Evolutionary conservation across 2,329 filamentous ascomycete genomes (phyloP), one percentile per base, ranked within the genome.

Genomic region (Aspergillus terreus): DNA sequence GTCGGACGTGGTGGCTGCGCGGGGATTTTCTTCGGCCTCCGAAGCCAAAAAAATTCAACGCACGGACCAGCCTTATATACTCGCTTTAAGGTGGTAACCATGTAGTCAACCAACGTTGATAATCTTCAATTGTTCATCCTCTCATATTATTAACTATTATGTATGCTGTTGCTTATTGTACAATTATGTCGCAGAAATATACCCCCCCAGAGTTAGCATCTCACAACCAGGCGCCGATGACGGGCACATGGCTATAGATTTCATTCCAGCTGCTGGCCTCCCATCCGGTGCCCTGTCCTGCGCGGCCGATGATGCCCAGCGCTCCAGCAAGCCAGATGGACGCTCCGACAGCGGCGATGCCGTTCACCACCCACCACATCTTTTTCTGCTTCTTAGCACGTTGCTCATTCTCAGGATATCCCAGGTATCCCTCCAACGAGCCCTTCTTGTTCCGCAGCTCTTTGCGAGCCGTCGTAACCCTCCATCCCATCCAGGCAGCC

Each of bases 311-410:
- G 14, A 96, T 77, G 0, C 88, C 90, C 32, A 96, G 69, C 0
- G 88, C 87, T 3, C 92, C 92, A 0, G 85, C 84, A 47, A 92
- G 82, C 92, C 92, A 96, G n/a, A 91, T 50, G 0, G 74, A 79
- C 6, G 84, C 79, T 2, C 86, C 68, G 0, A 78, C 71, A 0
- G 78, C 76, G 1, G 82, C 81, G 48, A 84, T 68, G 0, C 78
- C 85, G 65, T 95, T 90, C 50, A 96, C 78, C 2, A 77, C 70
- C 73, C 88, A 83, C 83, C 88, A 88, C 61, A 82, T 82, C 64
- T 83, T 79, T 65, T 85, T 84, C 65, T 81, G 79, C 46, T 61
- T 64, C 52, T 76, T 74, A 55, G 79, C 69, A 46, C 78, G 75
- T 33, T 77, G 78, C 62, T 71, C 74, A 63, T 75, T 81, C 56